Evolutionary conservation across 345 rosid species (phyloP).

Genomic region (Linum lewisii): DNA sequence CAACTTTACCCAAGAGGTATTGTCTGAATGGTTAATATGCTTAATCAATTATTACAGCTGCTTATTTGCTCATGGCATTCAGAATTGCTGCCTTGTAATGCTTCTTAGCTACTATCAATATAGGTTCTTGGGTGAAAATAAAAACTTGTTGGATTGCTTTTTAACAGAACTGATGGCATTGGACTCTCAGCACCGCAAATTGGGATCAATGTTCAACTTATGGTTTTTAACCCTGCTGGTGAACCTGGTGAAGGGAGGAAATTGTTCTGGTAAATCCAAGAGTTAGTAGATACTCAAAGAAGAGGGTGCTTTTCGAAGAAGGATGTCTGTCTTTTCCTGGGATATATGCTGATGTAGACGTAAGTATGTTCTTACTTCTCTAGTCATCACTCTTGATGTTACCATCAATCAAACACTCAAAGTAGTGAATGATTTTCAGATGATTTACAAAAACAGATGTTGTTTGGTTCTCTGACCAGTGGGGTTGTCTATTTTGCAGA

Average conservation of each 20-base stretch:
- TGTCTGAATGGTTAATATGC: not conserved
- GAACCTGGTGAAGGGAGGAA: conserved; percentile 80
- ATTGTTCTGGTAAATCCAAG: conserved; percentile 84
- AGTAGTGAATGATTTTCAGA: not conserved
- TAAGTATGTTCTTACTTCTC: conserved; percentile 15
- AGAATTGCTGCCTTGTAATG: no score
- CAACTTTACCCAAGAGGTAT: not conserved
- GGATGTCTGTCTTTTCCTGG: conserved; percentile 93
- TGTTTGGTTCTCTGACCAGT: not conserved
- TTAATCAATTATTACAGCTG: not conserved
- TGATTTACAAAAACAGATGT: not conserved
- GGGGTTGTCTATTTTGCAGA: conserved; percentile 30
- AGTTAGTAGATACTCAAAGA: conserved; percentile 58
- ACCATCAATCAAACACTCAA: not conserved
- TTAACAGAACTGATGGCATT: conserved; percentile 79
- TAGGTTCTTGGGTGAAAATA: not conserved
- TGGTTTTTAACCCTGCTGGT: conserved; percentile 87
- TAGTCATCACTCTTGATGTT: not conserved
- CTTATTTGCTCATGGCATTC: conserved; percentile 13
- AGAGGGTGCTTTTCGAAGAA: conserved; percentile 54
- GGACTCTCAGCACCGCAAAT: conserved; percentile 98
- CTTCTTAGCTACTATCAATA: no score
- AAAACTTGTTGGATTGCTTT: conserved; percentile 30
- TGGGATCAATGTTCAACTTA: conserved; percentile 73
- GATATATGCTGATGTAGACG: conserved; percentile 76